Conservation (phyloP, 805 yeast genomes). For the Yamadazyma laniorum region DNA sequence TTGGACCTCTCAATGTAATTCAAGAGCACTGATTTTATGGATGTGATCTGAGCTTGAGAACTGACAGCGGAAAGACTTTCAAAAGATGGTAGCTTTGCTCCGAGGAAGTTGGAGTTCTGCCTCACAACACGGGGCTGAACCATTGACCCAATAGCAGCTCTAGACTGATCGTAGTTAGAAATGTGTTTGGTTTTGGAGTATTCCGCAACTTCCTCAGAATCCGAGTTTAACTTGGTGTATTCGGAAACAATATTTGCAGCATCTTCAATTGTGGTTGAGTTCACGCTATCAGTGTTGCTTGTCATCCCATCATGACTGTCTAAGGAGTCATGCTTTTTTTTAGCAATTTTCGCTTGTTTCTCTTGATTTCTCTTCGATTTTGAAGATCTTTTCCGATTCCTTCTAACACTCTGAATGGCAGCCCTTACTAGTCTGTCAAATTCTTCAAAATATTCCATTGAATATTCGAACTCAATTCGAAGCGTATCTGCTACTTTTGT, state of each 20-base stretch:
- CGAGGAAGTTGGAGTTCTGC: neutral
- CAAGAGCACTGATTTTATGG: slow-evolving; percentile 6
- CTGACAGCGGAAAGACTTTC: slow-evolving; percentile 2
- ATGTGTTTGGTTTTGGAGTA: slow-evolving; percentile 30
- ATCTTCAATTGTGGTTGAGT: neutral
- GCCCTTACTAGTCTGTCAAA: slow-evolving; percentile 90
- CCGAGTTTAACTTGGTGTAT: slow-evolving; percentile 32
- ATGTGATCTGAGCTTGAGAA: slow-evolving; percentile 1
- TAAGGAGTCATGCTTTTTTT: neutral
- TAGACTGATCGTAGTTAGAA: slow-evolving; percentile 38
- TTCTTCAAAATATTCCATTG: slow-evolving; percentile 56
- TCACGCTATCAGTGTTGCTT: neutral
- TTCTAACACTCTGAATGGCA: slow-evolving; percentile 87
- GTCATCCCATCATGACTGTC: neutral
- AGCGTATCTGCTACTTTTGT: slow-evolving; percentile 73
- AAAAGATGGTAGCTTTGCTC: slow-evolving; percentile 3
- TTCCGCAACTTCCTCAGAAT: slow-evolving; percentile 34
- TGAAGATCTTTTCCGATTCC: slow-evolving; percentile 74
- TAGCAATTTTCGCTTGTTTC: slow-evolving; percentile 2
- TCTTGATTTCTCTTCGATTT: slow-evolving; percentile 18
- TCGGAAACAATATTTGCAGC: slow-evolving; percentile 29
- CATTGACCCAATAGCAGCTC: slow-evolving; percentile 47
- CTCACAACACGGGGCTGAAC: slow-evolving; percentile 36
- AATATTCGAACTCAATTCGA: slow-evolving; percentile 74
- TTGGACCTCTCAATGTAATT: slow-evolving; percentile 57